Evolutionary conservation across 2,329 filamentous ascomycete genomes (phyloP).

Genomic region (Metarhizium robertsii): DNA sequence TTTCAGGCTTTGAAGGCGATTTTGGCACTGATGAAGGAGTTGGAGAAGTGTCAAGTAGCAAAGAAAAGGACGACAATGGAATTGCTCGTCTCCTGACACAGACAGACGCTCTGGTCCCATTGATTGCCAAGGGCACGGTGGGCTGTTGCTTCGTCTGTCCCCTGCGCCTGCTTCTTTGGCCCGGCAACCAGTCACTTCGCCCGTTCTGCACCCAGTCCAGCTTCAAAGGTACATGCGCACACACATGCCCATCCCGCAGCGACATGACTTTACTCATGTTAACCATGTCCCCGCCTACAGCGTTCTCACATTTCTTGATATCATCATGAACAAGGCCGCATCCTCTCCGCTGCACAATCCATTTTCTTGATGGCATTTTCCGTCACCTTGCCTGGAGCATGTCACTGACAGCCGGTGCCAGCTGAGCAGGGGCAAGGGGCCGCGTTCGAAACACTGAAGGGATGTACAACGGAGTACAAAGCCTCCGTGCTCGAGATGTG

Average conservation of each 20-base stretch:
- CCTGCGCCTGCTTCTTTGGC: neutral
- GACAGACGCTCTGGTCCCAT: neutral
- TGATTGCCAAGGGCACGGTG: neutral
- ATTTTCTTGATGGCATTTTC: too few species aligned
- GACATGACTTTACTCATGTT: too few species aligned
- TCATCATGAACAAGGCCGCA: too few species aligned
- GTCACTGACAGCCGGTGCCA: too few species aligned
- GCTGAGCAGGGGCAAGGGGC: neutral
- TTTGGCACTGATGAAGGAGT: neutral
- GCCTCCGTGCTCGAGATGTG: neutral
- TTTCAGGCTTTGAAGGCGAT: neutral
- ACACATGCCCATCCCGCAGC: too few species aligned
- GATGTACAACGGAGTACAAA: neutral
- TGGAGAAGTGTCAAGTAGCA: neutral
- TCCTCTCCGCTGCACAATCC: too few species aligned
- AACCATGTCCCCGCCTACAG: too few species aligned
- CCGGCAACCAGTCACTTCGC: neutral
- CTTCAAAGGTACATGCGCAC: too few species aligned
- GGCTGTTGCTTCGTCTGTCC: neutral
- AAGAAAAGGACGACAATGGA: neutral
- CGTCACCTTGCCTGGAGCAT: too few species aligned
- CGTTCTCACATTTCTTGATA: too few species aligned
- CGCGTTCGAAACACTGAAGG: neutral
- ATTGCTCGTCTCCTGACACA: conserved; percentile 3
- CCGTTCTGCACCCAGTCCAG: neutral